These are phyloP conservation scores for Onygenales sp. DNA, from an alignment of 2,329 filamentous ascomycete species.

Conservation along the genomic window DNA sequence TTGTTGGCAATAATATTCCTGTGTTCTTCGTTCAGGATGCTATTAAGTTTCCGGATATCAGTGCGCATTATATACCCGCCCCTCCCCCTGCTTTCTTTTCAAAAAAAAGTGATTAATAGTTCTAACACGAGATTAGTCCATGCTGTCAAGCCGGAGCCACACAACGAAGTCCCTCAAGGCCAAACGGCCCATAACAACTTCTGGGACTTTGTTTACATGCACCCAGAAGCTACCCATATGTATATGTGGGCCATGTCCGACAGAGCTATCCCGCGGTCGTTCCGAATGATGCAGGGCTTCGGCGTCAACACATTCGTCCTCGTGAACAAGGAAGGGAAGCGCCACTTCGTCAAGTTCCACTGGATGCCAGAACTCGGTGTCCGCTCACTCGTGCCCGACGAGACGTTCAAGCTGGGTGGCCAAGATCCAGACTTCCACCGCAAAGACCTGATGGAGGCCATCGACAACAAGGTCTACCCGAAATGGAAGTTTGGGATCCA, in stretches of 20 bases:
- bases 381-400: constrained; percentile 67
- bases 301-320: constrained; percentile 72
- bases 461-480: constrained; percentile 60
- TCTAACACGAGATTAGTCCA: constrained; percentile 27
- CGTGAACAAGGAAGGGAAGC: constrained; percentile 57
- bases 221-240: constrained; percentile 68
- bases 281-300: constrained; percentile 79
- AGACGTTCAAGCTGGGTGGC: constrained; percentile 63
- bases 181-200: constrained; percentile 66
- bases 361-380: constrained; percentile 67
- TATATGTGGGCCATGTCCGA: constrained; percentile 73
- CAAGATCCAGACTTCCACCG: constrained; percentile 76
- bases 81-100: not conserved
- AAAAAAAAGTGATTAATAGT: constrained; percentile 1
- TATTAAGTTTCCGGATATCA: constrained; percentile 63
- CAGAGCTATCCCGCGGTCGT: constrained; percentile 62
- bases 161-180: constrained; percentile 61
- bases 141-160: constrained; percentile 58
- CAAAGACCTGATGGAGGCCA: constrained; percentile 66
- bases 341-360: constrained; percentile 69
- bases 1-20: constrained; percentile 65
- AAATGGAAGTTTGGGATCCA: constrained; percentile 82
- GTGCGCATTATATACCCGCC: constrained; percentile 10
- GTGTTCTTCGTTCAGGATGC: constrained; percentile 71
- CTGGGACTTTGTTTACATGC: constrained; percentile 63